Evolutionary conservation across 176 grass and related monocot genomes (phyloP).

Genomic region (Alopecurus myosuroides): DNA sequence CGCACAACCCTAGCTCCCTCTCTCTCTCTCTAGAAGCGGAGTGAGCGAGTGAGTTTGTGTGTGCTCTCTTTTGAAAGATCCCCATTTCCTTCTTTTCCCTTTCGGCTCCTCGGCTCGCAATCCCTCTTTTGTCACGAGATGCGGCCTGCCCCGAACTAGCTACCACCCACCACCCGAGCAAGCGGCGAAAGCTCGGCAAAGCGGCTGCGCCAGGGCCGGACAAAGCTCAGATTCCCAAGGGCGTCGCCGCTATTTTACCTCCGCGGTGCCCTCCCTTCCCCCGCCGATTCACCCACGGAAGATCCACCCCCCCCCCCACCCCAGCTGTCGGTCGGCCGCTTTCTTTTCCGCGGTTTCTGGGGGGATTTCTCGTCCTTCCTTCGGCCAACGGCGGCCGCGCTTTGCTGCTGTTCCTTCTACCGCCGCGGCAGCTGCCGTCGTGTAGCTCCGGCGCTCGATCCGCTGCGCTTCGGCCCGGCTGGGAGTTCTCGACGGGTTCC

Average conservation of each 20-base stretch:
- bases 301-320: slow-evolving; percentile 7
- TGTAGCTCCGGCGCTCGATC: slow-evolving; percentile 23
- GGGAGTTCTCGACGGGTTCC: slow-evolving; percentile 7
- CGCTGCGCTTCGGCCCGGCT: not conserved
- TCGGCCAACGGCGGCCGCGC: not conserved
- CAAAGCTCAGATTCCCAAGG: slow-evolving; percentile 44
- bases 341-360: slow-evolving; percentile 4
- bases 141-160: slow-evolving; percentile 17
- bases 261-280: not conserved
- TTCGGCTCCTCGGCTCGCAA: slow-evolving; percentile 25
- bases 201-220: not conserved
- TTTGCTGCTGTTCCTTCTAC: not conserved
- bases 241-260: slow-evolving; percentile 35
- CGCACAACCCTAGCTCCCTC: not conserved
- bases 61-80: slow-evolving; percentile 31
- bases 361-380: slow-evolving; percentile 32
- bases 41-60: not conserved
- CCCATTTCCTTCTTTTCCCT: slow-evolving; percentile 29
- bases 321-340: slow-evolving; percentile 44
- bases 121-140: slow-evolving; percentile 54
- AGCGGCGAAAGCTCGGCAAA: slow-evolving; percentile 25
- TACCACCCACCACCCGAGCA: not conserved
- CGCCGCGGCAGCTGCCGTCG: not conserved
- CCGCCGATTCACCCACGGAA: slow-evolving; percentile 37
- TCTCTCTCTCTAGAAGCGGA: not conserved